Base-by-base conservation (phyloP, 1,284 basidiomycete species). In the Omphalotus olearius region DNA sequence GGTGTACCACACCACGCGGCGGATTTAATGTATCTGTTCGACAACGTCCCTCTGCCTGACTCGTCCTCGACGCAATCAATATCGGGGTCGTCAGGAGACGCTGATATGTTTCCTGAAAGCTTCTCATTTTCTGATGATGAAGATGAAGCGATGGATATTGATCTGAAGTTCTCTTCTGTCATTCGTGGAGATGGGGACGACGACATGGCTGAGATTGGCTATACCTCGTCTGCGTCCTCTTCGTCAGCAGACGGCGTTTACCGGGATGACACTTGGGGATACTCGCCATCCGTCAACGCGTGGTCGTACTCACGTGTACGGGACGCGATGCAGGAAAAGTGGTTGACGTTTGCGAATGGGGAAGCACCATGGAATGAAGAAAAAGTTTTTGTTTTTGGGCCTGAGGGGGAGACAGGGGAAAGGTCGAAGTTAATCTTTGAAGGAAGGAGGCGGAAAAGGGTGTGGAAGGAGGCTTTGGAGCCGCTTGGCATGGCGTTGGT, bases 11-110 rank as follows among this genome's bases (percentile, higher is more conserved):
- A 87, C 63, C 82, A 86, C 58, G 80, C 76, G 0, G 79, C 80
- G 2, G 86, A 89, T 64, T 66, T 89, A 43, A 74, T 85, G 52
- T 89, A 88, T 64, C 73, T 88, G 45, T 89, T 89, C 66, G 87
- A 88, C 66, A 88, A 79, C 54, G 75, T 83, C 6, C 80, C 83
- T 16, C 16, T 52, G 16, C 51, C 51, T 1, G 45, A 52, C 14
- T 47, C 51, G 4, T 41, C 37, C 5, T 45, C 43, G 25, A 52
- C 33, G n/a, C 38, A 39, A 18, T 60, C 18, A 9, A 43, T 45
- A 23, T 36, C 42, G 17, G 45, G 45, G 13, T 36, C 53, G n/a
- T 10, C 20, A 2, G 55, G 58, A 1, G 54, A 51, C 47, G 20
- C 46, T 25, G 52, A 61, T n/a, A 56, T 60, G 37, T 65, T 64